Evolutionary conservation across 164 flowering plant species (phyloP), one percentile per base, ranked within the genome.

Genomic region (Liriodendron chinense): DNA sequence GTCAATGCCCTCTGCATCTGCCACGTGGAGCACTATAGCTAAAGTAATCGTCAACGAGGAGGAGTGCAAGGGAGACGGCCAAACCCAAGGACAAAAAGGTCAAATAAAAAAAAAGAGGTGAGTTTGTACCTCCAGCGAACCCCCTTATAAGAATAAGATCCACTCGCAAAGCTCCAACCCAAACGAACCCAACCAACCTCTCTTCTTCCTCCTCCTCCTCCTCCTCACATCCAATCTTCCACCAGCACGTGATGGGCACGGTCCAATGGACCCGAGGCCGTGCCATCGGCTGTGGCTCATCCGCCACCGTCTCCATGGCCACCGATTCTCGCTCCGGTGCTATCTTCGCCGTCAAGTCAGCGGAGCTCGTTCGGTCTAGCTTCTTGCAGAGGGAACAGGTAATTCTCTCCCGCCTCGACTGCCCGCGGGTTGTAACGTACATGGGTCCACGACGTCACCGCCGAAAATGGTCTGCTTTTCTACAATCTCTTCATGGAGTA

Each of bases 401-500:
- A 1, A 76, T 91, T 68, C 83, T 91, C 18, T 86, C 90, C 12
- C 12, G 53, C 1, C 13, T 92, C 1, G 73, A 71, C 65, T 83
- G 74, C 72, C 87, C 91, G 22, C 80, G 78, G 13, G 72, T 94
- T 20, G 86, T 92, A 20, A 75, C 79, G 47, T 90, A 83, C 86
- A 20, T 78, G 47, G 98, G 96, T 2, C 43, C 77, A 14, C 48
- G 85, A 84, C 26, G 68, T 86, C 23, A 85, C 86, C 0, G 1
- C 14, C 1, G 90, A 87, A 56, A 72, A 78, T 65, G 80, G 78
- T 49, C 61, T 70, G 72, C 47, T 67, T 34, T 64, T 83, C 77
- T 94, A 82, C 84, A 89, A 90, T 75, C 81, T 94, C 0, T 78
- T 84, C 77, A 85, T 90, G 89, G 98, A 94, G 77, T 92, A 88